Percentiles rank a stretch among this genome's conserved stretches.
Evolutionary conservation across 345 rosid genomes (phyloP).

Genomic region (Aethionema arabicum): DNA sequence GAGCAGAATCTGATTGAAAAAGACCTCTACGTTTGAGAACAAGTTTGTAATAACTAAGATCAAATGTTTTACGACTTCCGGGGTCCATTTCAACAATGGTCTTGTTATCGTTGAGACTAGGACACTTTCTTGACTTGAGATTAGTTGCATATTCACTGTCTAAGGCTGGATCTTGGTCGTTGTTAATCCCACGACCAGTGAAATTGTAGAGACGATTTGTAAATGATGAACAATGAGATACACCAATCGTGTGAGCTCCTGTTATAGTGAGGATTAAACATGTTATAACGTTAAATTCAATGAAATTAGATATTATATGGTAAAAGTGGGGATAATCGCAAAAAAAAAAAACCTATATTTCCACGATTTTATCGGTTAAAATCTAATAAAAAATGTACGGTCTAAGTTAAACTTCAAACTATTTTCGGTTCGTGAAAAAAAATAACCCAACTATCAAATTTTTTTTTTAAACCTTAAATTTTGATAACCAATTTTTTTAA

Average conservation of each 20-base stretch:
- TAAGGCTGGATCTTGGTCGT: slow-evolving; percentile 61
- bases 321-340: too few relatives aligned
- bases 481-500: too few relatives aligned
- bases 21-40: slow-evolving; percentile 74
- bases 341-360: too few relatives aligned
- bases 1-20: slow-evolving; percentile 72
- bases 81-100: slow-evolving; percentile 87
- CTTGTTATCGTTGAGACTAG: slow-evolving; percentile 50
- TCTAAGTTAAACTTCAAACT: too few relatives aligned
- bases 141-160: slow-evolving; percentile 71
- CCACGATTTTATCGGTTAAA: too few relatives aligned
- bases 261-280: neutral
- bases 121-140: slow-evolving; percentile 74
- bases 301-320: too few relatives aligned
- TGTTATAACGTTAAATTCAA: too few relatives aligned
- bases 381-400: too few relatives aligned
- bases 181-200: slow-evolving; percentile 47
- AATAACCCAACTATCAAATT: too few relatives aligned
- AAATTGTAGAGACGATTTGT: slow-evolving; percentile 69
- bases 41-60: slow-evolving; percentile 58
- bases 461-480: too few relatives aligned
- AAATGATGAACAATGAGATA: slow-evolving; percentile 69
- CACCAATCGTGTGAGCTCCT: slow-evolving; percentile 87
- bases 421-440: too few relatives aligned
- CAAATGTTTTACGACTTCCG: slow-evolving; percentile 73